Evolutionary conservation across 306 rosid genomes (phyloP), one percentile per base, ranked within the genome.

Genomic region (Abrus pulchellus): DNA sequence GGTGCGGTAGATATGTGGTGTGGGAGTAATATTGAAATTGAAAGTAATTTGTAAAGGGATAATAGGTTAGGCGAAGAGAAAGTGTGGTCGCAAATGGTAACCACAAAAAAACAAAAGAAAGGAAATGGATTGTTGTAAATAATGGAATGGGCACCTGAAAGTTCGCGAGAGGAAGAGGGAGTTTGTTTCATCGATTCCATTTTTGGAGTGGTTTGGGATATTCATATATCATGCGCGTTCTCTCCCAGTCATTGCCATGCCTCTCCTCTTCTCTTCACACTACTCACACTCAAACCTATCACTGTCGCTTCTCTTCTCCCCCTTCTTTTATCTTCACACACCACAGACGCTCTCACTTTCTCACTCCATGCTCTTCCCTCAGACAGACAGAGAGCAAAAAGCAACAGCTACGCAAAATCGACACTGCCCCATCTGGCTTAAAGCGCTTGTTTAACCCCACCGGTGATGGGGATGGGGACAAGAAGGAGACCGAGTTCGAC

Each of bases 291-390:
- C 10, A 30, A 70, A 45, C 34, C 12, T 41, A 56, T 75, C 49
- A 52, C 72, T 82, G 62, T 36, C 53, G 70, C 68, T 68, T 65
- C 47, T 50, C 83, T 40, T 59, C 81, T 59, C 79, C 86, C 11
- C 84, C 82, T 27, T 86, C 83, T 20, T 84, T 83, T 68, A 86
- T 88, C 81, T 85, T 84, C 89, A 72, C 86, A 47, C 85, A 90
- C 50, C 65, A 60, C 82, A 88, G 44, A 33, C 91, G 94, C 68
- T 78, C 85, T 66, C 95, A 85, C 67, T 88, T 89, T 68, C 85
- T 90, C 59, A 66, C 81, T 4, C 93, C 97, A 2, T 93, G 92
- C 56, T 95, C 97, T 4, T 91, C 98, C 11, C 97, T 95, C 72
- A 89, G 83, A 68, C 94, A 93, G 62, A 90, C 93, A 41, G 72